Percentiles rank a stretch among this genome's conserved stretches.
phyloP scores from a whole-genome alignment of 2,329 filamentous ascomycete genomes.

The Leptographium wingfieldii region DNA sequence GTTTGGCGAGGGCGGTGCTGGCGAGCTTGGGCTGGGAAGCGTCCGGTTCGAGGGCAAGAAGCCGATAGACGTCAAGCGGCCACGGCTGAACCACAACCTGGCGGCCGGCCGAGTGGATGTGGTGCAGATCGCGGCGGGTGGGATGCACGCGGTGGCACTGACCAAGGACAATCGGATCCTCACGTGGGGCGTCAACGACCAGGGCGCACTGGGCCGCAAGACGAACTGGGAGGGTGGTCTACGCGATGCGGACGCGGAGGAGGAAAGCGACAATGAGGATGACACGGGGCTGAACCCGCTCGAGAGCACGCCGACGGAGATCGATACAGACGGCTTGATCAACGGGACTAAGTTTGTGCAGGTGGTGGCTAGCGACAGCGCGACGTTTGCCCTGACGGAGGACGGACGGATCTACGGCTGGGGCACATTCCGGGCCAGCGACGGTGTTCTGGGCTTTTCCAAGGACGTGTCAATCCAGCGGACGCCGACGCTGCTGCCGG shows the following conservation, averaged over 20 bases:
- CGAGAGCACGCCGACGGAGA: slow-evolving; percentile 48
- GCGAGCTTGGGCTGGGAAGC: slow-evolving; percentile 69
- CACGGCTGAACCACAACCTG: slow-evolving; percentile 54
- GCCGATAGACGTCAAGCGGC: slow-evolving; percentile 61
- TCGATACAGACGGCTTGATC: slow-evolving; percentile 31
- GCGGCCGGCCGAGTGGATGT: slow-evolving; percentile 46
- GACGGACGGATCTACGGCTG: slow-evolving; percentile 70
- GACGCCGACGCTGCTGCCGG: slow-evolving; percentile 41
- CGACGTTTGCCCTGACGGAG: slow-evolving; percentile 62
- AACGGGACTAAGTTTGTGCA: slow-evolving; percentile 32
- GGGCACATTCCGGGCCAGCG: slow-evolving; percentile 60
- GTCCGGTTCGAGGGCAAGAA: slow-evolving; percentile 46
- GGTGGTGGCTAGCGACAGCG: slow-evolving; percentile 60
- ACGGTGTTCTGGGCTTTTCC: slow-evolving; percentile 33
- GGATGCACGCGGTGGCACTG: slow-evolving; percentile 69
- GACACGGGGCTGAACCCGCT: slow-evolving; percentile 43
- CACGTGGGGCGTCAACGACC: slow-evolving; percentile 82
- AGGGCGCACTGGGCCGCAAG: slow-evolving; percentile 65
- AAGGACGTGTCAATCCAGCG: slow-evolving; percentile 24
- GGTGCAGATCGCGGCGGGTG: slow-evolving; percentile 64
- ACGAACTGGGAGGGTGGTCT: slow-evolving; percentile 50
- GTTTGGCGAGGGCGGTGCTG: slow-evolving; percentile 68
- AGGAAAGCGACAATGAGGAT: slow-evolving; percentile 21
- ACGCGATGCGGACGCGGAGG: slow-evolving; percentile 38
- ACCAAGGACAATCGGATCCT: slow-evolving; percentile 72